Percentiles rank a stretch among this genome's conserved stretches.
Conservation (phyloP, 345 rosid genomes). For the Passiflora organensis region DNA sequence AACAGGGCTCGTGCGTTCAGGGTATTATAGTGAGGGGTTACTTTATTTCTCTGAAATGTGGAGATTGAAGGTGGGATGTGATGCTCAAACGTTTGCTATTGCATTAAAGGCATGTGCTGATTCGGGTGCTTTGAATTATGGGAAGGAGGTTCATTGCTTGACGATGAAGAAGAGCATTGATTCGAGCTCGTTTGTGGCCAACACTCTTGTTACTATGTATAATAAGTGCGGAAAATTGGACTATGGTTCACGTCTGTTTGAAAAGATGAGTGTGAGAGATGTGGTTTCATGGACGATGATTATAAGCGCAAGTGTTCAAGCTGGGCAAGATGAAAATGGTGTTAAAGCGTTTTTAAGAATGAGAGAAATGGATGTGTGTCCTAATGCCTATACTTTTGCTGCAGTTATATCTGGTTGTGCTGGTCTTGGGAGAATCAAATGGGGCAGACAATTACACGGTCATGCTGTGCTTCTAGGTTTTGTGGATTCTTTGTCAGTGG, state of each 20-base stretch:
- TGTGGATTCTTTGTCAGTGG: conserved; percentile 44
- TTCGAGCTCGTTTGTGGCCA: conserved; percentile 50
- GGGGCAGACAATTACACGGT: conserved; percentile 85
- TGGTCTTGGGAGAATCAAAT: conserved; percentile 47
- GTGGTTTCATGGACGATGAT: conserved; percentile 82
- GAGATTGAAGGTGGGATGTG: conserved; percentile 41
- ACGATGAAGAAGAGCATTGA: conserved; percentile 50
- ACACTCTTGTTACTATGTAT: conserved; percentile 66
- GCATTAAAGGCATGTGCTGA: conserved; percentile 78
- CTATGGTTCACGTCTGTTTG: conserved; percentile 50
- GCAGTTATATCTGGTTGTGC: conserved; percentile 62
- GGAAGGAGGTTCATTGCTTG: conserved; percentile 74
- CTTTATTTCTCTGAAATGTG: conserved; percentile 62
- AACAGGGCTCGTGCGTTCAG: conserved; percentile 64
- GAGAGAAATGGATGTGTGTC: conserved; percentile 46
- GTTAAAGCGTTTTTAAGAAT: conserved; percentile 48
- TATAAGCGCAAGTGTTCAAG: conserved; percentile 51
- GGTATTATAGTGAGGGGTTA: conserved; percentile 48
- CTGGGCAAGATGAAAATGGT: conserved; percentile 56
- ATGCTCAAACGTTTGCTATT: conserved; percentile 51
- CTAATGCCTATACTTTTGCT: conserved; percentile 72
- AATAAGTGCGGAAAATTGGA: conserved; percentile 70
- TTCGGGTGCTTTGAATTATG: conserved; percentile 46
- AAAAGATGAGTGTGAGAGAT: conserved; percentile 50
- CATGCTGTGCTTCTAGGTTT: conserved; percentile 51